Evolutionary conservation across 2,329 filamentous ascomycete species (phyloP).

Genomic region (Paecilomyces sp.): DNA sequence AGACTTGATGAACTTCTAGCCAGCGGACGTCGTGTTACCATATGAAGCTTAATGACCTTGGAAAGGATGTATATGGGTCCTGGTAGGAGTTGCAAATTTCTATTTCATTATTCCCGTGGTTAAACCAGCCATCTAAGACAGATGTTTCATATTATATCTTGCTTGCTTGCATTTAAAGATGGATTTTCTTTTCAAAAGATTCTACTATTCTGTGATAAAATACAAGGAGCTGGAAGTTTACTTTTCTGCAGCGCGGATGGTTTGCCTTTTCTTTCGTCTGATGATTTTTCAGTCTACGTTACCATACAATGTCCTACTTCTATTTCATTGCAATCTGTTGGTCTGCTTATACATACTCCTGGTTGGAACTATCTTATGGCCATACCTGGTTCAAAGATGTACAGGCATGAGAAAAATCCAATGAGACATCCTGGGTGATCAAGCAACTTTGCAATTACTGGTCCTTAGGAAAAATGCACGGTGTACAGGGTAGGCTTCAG

Average conservation of each 20-base stretch:
- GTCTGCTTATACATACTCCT: not conserved
- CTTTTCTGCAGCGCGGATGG: not conserved
- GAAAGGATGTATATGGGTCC: not conserved
- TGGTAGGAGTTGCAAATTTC: not conserved
- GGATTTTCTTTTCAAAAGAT: not conserved
- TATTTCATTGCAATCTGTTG: no score
- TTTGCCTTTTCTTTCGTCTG: not conserved
- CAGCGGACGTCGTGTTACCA: not conserved
- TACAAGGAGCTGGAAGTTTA: not conserved
- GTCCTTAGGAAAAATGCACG: no score
- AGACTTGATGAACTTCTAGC: constrained; percentile 50
- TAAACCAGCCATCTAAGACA: not conserved
- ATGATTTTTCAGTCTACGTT: not conserved
- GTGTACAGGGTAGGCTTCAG: not conserved
- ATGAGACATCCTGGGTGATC: no score
- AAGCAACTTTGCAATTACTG: no score
- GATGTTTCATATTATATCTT: not conserved
- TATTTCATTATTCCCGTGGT: not conserved
- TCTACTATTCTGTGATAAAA: not conserved
- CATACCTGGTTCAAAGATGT: not conserved
- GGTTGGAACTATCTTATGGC: not conserved
- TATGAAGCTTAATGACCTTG: not conserved
- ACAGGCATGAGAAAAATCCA: no score
- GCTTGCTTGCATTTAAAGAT: not conserved
- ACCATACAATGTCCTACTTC: no score